phyloP scores from a whole-genome alignment of 176 grass and related monocot species.

The Zea luxurians region DNA sequence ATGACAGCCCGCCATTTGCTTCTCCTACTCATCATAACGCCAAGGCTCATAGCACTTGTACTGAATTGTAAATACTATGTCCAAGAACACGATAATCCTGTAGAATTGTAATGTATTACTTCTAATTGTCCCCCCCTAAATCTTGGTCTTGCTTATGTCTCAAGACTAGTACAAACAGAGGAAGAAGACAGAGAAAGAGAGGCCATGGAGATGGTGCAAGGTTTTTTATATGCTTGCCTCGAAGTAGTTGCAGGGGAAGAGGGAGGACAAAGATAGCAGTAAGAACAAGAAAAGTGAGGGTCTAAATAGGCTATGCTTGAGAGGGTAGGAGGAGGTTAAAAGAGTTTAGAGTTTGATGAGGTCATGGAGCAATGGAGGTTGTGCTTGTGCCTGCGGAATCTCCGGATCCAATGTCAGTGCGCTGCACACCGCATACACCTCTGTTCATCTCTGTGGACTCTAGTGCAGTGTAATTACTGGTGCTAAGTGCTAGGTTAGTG shows the following conservation, averaged over 20 bases:
- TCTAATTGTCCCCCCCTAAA: slow-evolving; percentile 33
- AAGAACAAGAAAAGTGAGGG: slow-evolving; percentile 22
- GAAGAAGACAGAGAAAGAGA: slow-evolving; percentile 21
- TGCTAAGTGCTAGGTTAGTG: slow-evolving; percentile 18
- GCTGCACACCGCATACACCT: slow-evolving; percentile 32
- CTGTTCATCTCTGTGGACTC: slow-evolving; percentile 41
- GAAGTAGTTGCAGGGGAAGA: background rate
- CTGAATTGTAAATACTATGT: slow-evolving; percentile 28
- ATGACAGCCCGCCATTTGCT: slow-evolving; percentile 44
- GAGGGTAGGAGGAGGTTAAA: background rate
- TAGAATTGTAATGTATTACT: slow-evolving; percentile 20
- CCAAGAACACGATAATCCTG: slow-evolving; percentile 38
- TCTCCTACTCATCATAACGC: slow-evolving; percentile 24
- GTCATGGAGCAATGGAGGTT: slow-evolving; percentile 36
- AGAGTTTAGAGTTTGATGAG: slow-evolving; percentile 40
- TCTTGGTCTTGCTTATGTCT: slow-evolving; percentile 63
- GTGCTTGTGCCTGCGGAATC: slow-evolving; percentile 46
- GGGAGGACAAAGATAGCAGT: slow-evolving; percentile 8
- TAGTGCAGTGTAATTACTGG: slow-evolving; percentile 16
- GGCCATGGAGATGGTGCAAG: slow-evolving; percentile 27
- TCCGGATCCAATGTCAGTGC: slow-evolving; percentile 57
- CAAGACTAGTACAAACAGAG: slow-evolving; percentile 38
- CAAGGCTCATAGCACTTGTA: slow-evolving; percentile 26
- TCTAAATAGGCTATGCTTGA: slow-evolving; percentile 19
- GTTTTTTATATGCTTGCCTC: slow-evolving; percentile 41